phyloP scores from a whole-genome alignment of 1,284 basidiomycete species.

The Neonothopanus nambi region DNA sequence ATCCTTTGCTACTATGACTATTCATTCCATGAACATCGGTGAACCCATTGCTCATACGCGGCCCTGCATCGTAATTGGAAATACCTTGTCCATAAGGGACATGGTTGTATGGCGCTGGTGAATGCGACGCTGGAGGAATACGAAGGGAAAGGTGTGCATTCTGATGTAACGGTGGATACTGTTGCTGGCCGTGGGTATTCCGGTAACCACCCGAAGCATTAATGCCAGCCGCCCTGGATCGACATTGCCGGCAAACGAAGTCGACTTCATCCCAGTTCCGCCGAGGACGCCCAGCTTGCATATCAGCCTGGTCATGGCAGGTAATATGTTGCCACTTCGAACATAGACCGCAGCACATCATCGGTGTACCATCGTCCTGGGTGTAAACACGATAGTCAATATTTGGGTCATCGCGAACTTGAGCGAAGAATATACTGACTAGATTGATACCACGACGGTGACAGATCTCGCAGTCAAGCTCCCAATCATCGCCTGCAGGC shows the following conservation, averaged over 20 bases:
- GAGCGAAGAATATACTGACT: slow-evolving; percentile 39
- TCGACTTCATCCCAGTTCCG: slow-evolving; percentile 75
- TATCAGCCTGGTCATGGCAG: slow-evolving; percentile 73
- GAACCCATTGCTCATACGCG: slow-evolving; percentile 7
- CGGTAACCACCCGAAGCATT: slow-evolving; percentile 8
- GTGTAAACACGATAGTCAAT: background rate
- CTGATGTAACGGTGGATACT: slow-evolving; percentile 19
- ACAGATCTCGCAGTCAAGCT: slow-evolving; percentile 84
- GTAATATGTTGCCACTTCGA: slow-evolving; percentile 81
- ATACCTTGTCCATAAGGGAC: slow-evolving; percentile 10
- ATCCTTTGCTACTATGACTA: background rate
- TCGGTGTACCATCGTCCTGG: slow-evolving; percentile 73
- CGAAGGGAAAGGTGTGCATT: slow-evolving; percentile 9
- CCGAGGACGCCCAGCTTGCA: slow-evolving; percentile 52
- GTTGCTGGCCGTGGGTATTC: slow-evolving; percentile 17
- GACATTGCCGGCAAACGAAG: slow-evolving; percentile 60
- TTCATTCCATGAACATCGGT: background rate
- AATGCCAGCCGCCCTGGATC: slow-evolving; percentile 8
- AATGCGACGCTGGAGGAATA: background rate
- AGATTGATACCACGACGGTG: slow-evolving; percentile 66
- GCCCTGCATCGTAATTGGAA: background rate
- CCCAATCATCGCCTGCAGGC: slow-evolving; percentile 68
- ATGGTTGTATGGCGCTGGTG: slow-evolving; percentile 5
- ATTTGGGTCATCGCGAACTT: background rate
- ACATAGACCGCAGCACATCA: slow-evolving; percentile 80